These are phyloP conservation scores for Huntiella bhutanensis DNA, from an alignment of 2,329 filamentous ascomycete species.

Conservation along the genomic window DNA sequence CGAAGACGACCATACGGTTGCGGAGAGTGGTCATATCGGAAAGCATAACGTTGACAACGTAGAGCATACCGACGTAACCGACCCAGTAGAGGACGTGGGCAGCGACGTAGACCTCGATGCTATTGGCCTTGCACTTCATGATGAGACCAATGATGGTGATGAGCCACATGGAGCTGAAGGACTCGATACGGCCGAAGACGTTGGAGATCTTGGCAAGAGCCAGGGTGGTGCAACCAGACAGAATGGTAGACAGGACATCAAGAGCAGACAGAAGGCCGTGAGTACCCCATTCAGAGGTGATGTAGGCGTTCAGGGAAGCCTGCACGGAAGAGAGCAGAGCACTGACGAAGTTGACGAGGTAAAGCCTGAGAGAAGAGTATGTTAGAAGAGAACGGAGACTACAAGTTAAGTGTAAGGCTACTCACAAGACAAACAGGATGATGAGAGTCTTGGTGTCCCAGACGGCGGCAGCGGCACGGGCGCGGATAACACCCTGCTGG, in stretches of 20 bases:
- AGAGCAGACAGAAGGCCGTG: constrained; percentile 51
- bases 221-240: constrained; percentile 22
- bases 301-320: constrained; percentile 39
- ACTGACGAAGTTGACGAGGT: constrained; percentile 22
- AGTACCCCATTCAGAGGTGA: constrained; percentile 43
- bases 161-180: constrained; percentile 24
- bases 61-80: constrained; percentile 27
- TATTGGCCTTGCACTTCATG: constrained; percentile 42
- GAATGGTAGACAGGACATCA: constrained; percentile 35
- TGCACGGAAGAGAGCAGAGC: constrained; percentile 20
- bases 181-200: constrained; percentile 29
- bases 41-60: constrained; percentile 24
- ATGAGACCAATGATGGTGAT: constrained; percentile 34
- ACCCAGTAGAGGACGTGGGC: constrained; percentile 46
- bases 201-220: constrained; percentile 30
- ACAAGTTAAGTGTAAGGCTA: background rate
- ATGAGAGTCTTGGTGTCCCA: constrained; percentile 22
- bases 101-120: constrained; percentile 38
- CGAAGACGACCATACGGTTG: constrained; percentile 25
- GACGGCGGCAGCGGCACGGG: constrained; percentile 22
- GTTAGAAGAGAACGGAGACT: background rate
- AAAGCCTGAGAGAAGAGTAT: constrained; percentile 18
- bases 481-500: constrained; percentile 21
- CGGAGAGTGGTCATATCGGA: constrained; percentile 25
- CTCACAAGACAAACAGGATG: constrained; percentile 23